A percentile compares a stretch with the other conserved stretches of the same genome.
Conservation (phyloP, 2,329 filamentous ascomycete species). For the Helotiales sp. region DNA sequence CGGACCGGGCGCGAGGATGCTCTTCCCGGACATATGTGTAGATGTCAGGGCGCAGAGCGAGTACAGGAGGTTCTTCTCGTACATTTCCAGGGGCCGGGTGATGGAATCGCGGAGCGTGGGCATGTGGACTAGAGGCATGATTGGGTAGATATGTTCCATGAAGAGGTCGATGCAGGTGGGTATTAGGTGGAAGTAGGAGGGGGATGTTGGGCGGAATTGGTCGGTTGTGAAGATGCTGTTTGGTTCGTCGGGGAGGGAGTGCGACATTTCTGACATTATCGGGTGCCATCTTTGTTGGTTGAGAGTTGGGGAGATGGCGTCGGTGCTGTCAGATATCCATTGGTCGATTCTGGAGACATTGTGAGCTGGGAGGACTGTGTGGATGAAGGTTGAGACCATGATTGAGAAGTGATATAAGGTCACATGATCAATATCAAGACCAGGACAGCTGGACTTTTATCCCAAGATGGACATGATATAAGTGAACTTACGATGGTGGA, state of each 20-base stretch:
- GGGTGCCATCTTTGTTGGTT: conserved; percentile 35
- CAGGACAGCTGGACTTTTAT: background rate
- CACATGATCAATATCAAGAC: background rate
- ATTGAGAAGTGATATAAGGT: background rate
- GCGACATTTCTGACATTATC: conserved; percentile 43
- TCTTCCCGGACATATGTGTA: conserved; percentile 55
- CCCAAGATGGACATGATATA: background rate
- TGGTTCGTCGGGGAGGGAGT: conserved; percentile 48
- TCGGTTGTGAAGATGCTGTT: conserved; percentile 44
- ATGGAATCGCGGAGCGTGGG: conserved; percentile 58
- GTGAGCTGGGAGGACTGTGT: background rate
- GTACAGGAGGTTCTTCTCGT: conserved; percentile 55
- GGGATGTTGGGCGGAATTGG: conserved; percentile 51
- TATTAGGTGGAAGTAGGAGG: conserved; percentile 54
- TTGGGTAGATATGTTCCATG: conserved; percentile 66
- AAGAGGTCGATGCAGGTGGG: conserved; percentile 65
- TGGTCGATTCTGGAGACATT: conserved; percentile 33
- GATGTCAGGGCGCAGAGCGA: conserved; percentile 62
- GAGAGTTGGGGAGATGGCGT: conserved; percentile 28
- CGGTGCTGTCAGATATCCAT: conserved; percentile 35
- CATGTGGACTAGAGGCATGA: conserved; percentile 65
- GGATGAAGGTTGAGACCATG: background rate
- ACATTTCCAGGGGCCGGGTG: conserved; percentile 46
- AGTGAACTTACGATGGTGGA: conserved; percentile 34
- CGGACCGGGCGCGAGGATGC: conserved; percentile 45